A percentile compares a stretch with the other conserved stretches of the same genome.
phyloP scores from a whole-genome alignment of 202 grass and related monocot genomes.

The Elaeis oleifera region DNA sequence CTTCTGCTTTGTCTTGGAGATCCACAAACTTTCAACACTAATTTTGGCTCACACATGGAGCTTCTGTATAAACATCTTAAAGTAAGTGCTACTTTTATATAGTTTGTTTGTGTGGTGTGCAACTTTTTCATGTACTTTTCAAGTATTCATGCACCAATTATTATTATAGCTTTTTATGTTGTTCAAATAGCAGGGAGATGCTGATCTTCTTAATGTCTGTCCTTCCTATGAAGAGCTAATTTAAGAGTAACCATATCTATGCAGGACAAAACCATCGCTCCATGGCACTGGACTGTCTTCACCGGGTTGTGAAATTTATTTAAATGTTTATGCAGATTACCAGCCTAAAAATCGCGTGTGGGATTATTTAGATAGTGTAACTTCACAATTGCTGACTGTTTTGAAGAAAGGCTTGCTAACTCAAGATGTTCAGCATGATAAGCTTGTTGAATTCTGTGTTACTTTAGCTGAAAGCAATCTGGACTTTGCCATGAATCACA shows the following conservation, averaged over 20 bases:
- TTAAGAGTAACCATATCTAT: constrained; percentile 22
- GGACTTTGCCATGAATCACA: constrained; percentile 96
- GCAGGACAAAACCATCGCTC: constrained; percentile 99
- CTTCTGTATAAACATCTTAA: constrained; percentile 97
- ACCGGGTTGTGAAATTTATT: constrained; percentile 87
- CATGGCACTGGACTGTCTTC: constrained; percentile 97
- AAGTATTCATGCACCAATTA: no score
- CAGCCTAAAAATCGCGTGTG: constrained; percentile 77
- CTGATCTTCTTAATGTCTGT: neutral
- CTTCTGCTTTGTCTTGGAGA: constrained; percentile 94
- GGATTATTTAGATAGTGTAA: constrained; percentile 97
- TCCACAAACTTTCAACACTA: constrained; percentile 60
- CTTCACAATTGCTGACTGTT: constrained; percentile 76
- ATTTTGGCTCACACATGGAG: constrained; percentile 73
- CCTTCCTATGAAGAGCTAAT: constrained; percentile 18
- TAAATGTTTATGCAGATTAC: constrained; percentile 80
- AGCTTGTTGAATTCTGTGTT: constrained; percentile 96
- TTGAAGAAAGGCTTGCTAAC: constrained; percentile 88
- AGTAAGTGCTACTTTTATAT: constrained; percentile 30
- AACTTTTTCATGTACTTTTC: neutral
- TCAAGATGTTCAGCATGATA: constrained; percentile 96
- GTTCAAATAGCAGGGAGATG: neutral
- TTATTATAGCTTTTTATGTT: neutral
- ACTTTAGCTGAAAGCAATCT: constrained; percentile 82
- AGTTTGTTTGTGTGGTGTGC: constrained; percentile 8